These are phyloP conservation scores for Physcomitrellopsis africana DNA, from an alignment of 225 moss, liverwort and hornwort species.

Conservation along the genomic window DNA sequence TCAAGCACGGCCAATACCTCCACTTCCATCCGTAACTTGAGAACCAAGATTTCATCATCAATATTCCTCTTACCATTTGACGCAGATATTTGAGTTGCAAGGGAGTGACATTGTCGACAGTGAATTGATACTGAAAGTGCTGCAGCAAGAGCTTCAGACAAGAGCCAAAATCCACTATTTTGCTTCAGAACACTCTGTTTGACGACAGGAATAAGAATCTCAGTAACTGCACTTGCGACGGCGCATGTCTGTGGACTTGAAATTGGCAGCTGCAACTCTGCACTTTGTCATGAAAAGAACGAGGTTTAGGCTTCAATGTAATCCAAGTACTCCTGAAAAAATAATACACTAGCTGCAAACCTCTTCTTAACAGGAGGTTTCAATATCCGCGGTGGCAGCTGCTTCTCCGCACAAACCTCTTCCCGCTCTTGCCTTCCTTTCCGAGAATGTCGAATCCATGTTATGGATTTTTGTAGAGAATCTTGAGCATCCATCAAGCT, in stretches of 20 bases:
- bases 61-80: slow-evolving; percentile 32
- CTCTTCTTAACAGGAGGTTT: slow-evolving; percentile 53
- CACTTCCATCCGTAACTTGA: slow-evolving; percentile 15
- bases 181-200: rapidly evolving
- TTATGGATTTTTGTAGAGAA: slow-evolving; percentile 32
- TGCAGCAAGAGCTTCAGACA: neutral
- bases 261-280: slow-evolving; percentile 35
- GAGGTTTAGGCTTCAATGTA: slow-evolving; percentile 45
- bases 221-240: rapidly evolving
- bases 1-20: neutral
- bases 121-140: slow-evolving; percentile 44
- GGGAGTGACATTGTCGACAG: slow-evolving; percentile 33
- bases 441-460: slow-evolving; percentile 35
- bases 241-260: slow-evolving; percentile 14
- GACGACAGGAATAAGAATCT: neutral
- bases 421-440: slow-evolving; percentile 54
- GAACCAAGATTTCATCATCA: slow-evolving; percentile 39
- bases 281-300: slow-evolving; percentile 37
- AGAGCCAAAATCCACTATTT: neutral
- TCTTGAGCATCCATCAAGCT: slow-evolving; percentile 48
- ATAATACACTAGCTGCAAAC: slow-evolving; percentile 44
- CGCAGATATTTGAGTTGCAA: slow-evolving; percentile 31
- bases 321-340: slow-evolving; percentile 52
- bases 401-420: slow-evolving; percentile 47
- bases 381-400: slow-evolving; percentile 43